A percentile compares a stretch with the other conserved stretches of the same genome.
phyloP scores from a whole-genome alignment of 83 land plant species.

The Thuja plicata region DNA sequence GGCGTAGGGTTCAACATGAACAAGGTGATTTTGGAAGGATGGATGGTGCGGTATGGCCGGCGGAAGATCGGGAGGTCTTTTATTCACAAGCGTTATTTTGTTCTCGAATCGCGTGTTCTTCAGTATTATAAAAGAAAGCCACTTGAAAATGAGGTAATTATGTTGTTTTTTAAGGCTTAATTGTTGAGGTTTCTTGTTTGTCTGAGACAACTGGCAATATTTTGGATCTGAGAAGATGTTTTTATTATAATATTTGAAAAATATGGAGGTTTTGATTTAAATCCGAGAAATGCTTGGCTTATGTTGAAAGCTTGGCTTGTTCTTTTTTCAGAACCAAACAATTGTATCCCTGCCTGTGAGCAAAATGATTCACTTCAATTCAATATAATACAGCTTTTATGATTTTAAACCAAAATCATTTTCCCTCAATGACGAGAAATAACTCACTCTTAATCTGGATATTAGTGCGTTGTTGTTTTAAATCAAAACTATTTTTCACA shows the following conservation, averaged over 20 bases:
- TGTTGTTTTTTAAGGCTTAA: background rate
- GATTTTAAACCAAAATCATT: background rate
- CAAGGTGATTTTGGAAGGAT: slow-evolving; percentile 74
- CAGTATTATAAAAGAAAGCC: slow-evolving; percentile 86
- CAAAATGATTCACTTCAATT: background rate
- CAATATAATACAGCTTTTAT: background rate
- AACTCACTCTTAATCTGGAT: background rate
- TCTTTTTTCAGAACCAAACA: background rate
- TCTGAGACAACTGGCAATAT: background rate
- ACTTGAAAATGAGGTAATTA: slow-evolving; percentile 55
- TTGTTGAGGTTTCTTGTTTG: background rate
- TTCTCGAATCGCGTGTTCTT: slow-evolving; percentile 68
- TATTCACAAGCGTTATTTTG: slow-evolving; percentile 87
- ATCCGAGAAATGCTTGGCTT: background rate
- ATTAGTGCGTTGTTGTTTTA: too few species aligned
- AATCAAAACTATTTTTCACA: background rate
- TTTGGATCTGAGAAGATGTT: background rate
- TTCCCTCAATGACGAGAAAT: background rate
- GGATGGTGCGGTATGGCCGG: slow-evolving; percentile 88
- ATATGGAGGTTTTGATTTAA: background rate
- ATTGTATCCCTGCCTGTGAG: background rate
- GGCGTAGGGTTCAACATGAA: slow-evolving; percentile 24
- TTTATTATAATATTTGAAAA: background rate
- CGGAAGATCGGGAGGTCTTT: slow-evolving; percentile 84
- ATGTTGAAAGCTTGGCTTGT: background rate